Percentiles rank a stretch among this genome's conserved stretches.
These are phyloP conservation scores for Emmonsiellopsis sp. DNA, from an alignment of 2,329 filamentous ascomycete genomes.

Conservation along the genomic window DNA sequence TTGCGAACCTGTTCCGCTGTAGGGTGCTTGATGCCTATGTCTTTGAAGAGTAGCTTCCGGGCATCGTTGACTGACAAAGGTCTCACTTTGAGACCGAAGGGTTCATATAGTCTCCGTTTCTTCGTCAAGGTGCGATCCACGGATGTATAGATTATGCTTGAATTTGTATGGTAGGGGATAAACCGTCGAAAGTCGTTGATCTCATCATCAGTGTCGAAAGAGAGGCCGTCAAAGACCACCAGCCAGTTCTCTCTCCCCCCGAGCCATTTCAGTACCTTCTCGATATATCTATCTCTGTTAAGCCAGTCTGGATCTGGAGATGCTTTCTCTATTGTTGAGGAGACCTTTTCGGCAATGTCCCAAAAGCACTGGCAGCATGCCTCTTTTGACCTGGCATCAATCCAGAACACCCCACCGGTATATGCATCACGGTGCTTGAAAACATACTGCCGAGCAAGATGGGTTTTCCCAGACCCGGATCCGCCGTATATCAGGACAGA, in stretches of 20 bases:
- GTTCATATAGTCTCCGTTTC: slow-evolving; percentile 50
- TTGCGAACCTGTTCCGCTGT: slow-evolving; percentile 46
- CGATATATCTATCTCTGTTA: slow-evolving; percentile 43
- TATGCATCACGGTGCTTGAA: slow-evolving; percentile 51
- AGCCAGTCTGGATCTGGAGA: slow-evolving; percentile 27
- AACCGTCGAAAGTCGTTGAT: slow-evolving; percentile 45
- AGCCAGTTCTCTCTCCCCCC: slow-evolving; percentile 55
- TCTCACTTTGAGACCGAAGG: slow-evolving; percentile 48
- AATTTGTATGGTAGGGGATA: slow-evolving; percentile 54
- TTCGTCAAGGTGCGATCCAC: slow-evolving; percentile 49
- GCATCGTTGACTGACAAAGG: slow-evolving; percentile 49
- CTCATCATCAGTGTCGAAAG: slow-evolving; percentile 48
- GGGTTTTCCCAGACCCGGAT: slow-evolving; percentile 59
- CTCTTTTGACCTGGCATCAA: slow-evolving; percentile 50
- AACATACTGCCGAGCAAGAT: slow-evolving; percentile 59
- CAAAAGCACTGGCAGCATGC: slow-evolving; percentile 55
- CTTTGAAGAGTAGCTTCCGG: slow-evolving; percentile 50
- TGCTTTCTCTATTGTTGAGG: slow-evolving; percentile 36
- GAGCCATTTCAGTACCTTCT: slow-evolving; percentile 53
- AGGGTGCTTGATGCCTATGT: slow-evolving; percentile 50
- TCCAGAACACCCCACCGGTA: slow-evolving; percentile 60
- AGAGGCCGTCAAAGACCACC: slow-evolving; percentile 57
- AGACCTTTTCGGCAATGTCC: slow-evolving; percentile 53
- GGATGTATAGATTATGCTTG: slow-evolving; percentile 60
- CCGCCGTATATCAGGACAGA: slow-evolving; percentile 56